Evolutionary conservation across 2,329 filamentous ascomycete genomes (phyloP).

Genomic region (Mycocentrospora acerina): DNA sequence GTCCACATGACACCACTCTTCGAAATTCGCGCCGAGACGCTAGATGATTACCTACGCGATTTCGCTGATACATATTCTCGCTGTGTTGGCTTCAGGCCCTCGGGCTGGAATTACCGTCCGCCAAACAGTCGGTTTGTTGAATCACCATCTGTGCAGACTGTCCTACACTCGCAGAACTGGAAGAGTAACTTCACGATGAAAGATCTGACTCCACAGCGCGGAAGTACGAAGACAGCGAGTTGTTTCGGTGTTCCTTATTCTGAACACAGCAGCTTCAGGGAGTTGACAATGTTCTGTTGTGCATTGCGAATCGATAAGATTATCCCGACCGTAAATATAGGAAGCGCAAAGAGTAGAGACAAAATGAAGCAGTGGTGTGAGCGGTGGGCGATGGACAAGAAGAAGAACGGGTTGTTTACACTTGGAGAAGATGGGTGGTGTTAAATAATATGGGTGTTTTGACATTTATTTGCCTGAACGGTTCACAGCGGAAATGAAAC

Average conservation of each 20-base stretch:
- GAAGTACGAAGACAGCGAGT: constrained; percentile 77
- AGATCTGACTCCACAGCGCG: constrained; percentile 79
- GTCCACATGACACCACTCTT: constrained; percentile 98
- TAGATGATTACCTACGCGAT: constrained; percentile 82
- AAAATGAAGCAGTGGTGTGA: constrained; percentile 68
- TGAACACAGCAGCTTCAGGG: constrained; percentile 92
- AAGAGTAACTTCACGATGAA: constrained; percentile 68
- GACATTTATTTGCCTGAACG: too few relatives aligned
- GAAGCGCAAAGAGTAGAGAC: constrained; percentile 62
- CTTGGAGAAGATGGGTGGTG: constrained; percentile 25
- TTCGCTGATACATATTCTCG: constrained; percentile 81
- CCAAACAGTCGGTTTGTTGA: constrained; percentile 63
- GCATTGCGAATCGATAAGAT: constrained; percentile 82
- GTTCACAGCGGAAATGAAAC: too few relatives aligned
- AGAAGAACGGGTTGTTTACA: constrained; percentile 61
- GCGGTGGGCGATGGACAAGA: constrained; percentile 63
- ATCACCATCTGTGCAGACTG: constrained; percentile 63
- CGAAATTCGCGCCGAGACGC: constrained; percentile 87
- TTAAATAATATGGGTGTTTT: too few relatives aligned
- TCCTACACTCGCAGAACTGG: constrained; percentile 72
- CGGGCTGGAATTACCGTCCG: constrained; percentile 90
- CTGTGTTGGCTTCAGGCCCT: constrained; percentile 87
- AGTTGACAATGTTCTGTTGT: constrained; percentile 92
- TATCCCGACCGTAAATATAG: constrained; percentile 91
- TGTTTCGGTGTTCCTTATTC: constrained; percentile 96